A percentile compares a stretch with the other conserved stretches of the same genome.
phyloP scores from a whole-genome alignment of 345 rosid species.

The Lepidium sativum region DNA sequence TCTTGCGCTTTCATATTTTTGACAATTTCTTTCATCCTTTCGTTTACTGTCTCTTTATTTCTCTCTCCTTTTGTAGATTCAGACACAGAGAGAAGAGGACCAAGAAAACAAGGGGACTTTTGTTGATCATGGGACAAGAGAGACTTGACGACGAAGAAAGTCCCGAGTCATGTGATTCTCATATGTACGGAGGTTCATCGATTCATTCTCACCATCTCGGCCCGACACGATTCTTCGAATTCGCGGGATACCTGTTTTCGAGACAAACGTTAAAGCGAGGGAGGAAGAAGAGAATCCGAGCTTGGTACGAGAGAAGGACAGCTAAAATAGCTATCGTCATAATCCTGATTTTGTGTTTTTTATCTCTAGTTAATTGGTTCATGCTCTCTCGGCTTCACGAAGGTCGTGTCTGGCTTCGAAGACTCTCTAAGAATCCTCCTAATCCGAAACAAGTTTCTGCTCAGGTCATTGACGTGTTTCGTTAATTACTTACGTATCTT shows the following conservation, averaged over 20 bases:
- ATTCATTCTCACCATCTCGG: slow-evolving; percentile 20
- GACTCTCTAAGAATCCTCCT: slow-evolving; percentile 11
- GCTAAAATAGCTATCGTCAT: slow-evolving; percentile 32
- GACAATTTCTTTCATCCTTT: slow-evolving; percentile 13
- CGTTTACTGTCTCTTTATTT: neutral
- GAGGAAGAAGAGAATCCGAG: slow-evolving; percentile 39
- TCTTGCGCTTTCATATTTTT: slow-evolving; percentile 18
- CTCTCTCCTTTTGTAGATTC: slow-evolving; percentile 11
- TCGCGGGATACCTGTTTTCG: slow-evolving; percentile 10
- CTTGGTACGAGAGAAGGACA: slow-evolving; percentile 40
- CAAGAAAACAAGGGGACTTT: neutral
- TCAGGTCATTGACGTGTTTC: slow-evolving; percentile 34
- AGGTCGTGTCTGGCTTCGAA: slow-evolving; percentile 25
- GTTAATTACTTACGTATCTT: too few species aligned
- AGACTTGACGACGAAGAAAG: slow-evolving; percentile 31
- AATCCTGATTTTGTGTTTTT: slow-evolving; percentile 44
- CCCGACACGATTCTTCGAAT: slow-evolving; percentile 21
- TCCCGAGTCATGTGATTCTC: slow-evolving; percentile 7
- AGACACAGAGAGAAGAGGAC: neutral
- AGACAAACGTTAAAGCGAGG: slow-evolving; percentile 15
- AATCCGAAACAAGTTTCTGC: slow-evolving; percentile 12
- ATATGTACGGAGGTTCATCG: slow-evolving; percentile 8
- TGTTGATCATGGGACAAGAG: slow-evolving; percentile 23
- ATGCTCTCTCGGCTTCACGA: slow-evolving; percentile 60
- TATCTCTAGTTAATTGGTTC: slow-evolving; percentile 56